Evolutionary conservation across 257 asterid genomes (phyloP).

Genomic region (Sherardia arvensis): DNA sequence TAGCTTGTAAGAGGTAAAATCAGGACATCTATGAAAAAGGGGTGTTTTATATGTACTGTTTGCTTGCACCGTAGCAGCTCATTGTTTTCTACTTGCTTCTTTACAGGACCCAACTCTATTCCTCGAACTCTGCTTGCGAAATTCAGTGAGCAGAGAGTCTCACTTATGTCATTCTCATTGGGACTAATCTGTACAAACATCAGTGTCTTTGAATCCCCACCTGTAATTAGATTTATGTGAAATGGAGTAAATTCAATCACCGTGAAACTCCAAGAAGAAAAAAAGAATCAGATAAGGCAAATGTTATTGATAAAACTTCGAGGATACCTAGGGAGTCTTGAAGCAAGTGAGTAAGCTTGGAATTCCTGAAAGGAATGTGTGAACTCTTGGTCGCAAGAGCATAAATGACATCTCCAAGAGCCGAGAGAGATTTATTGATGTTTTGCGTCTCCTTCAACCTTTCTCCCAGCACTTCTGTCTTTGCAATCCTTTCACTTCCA

Average conservation of each 20-base stretch:
- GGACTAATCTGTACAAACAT: conserved; percentile 99
- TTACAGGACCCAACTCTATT: conserved; percentile 91
- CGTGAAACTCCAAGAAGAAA: background rate
- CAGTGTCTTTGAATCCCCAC: conserved; percentile 91
- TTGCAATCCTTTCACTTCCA: conserved; percentile 92
- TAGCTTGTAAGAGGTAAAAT: background rate
- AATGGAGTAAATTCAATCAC: background rate
- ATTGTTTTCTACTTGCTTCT: conserved; percentile 72
- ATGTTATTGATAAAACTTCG: background rate
- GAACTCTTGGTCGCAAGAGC: conserved; percentile 85
- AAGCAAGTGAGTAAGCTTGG: conserved; percentile 96
- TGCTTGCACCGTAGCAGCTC: conserved; percentile 82
- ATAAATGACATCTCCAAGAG: conserved; percentile 94
- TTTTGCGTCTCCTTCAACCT: conserved; percentile 88
- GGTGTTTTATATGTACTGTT: conserved; percentile 38
- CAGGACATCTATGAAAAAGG: no score
- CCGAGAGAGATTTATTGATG: conserved; percentile 85
- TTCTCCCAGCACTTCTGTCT: conserved; percentile 89
- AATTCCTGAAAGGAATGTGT: conserved; percentile 91
- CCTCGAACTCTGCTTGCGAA: conserved; percentile 97
- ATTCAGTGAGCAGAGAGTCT: conserved; percentile 88
- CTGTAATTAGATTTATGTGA: conserved; percentile 21
- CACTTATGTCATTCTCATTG: conserved; percentile 66
- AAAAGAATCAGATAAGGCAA: background rate
- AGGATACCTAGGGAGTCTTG: conserved; percentile 88